A percentile compares a stretch with the other conserved stretches of the same genome.
Evolutionary conservation across 768 basidiomycete species (phyloP).

Genomic region (Suillus weaverae): DNA sequence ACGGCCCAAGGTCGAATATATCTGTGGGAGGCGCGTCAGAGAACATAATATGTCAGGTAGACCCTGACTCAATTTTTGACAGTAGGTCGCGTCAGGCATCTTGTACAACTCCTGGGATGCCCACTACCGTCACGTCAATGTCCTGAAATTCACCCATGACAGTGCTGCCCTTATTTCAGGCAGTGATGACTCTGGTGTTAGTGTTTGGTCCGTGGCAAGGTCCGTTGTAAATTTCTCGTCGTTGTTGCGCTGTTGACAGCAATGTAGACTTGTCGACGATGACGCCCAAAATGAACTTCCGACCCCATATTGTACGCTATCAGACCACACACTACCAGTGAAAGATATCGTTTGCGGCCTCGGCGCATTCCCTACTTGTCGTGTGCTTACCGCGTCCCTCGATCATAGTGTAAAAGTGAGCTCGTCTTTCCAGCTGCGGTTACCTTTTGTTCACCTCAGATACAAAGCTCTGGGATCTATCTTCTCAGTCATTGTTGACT

Average conservation of each 20-base stretch:
- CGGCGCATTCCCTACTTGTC: constrained; percentile 74
- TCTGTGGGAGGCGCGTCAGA: constrained; percentile 84
- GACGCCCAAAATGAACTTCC: constrained; percentile 73
- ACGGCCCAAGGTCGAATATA: constrained; percentile 88
- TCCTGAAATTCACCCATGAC: constrained; percentile 81
- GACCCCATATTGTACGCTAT: constrained; percentile 73
- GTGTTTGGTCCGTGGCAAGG: constrained; percentile 90
- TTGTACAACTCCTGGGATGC: constrained; percentile 92
- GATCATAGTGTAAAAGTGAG: constrained; percentile 91
- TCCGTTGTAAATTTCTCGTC: constrained; percentile 37
- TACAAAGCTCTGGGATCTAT: constrained; percentile 75
- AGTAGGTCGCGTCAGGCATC: constrained; percentile 89
- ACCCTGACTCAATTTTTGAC: constrained; percentile 15
- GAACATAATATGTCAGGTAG: constrained; percentile 1
- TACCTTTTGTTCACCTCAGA: constrained; percentile 13
- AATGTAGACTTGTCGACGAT: constrained; percentile 69
- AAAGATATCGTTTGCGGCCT: constrained; percentile 80
- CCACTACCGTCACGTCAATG: constrained; percentile 88
- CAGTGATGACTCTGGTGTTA: constrained; percentile 87
- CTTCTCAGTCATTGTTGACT: constrained; percentile 71
- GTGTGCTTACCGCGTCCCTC: constrained; percentile 76
- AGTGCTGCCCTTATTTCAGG: constrained; percentile 78
- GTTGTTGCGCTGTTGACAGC: constrained; percentile 14
- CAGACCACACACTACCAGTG: constrained; percentile 91
- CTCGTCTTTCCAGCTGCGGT: constrained; percentile 14